Evolutionary conservation across 805 yeast species (phyloP), one percentile per base, ranked within the genome.

Genomic region (Wickerhamiella kazuoi): DNA sequence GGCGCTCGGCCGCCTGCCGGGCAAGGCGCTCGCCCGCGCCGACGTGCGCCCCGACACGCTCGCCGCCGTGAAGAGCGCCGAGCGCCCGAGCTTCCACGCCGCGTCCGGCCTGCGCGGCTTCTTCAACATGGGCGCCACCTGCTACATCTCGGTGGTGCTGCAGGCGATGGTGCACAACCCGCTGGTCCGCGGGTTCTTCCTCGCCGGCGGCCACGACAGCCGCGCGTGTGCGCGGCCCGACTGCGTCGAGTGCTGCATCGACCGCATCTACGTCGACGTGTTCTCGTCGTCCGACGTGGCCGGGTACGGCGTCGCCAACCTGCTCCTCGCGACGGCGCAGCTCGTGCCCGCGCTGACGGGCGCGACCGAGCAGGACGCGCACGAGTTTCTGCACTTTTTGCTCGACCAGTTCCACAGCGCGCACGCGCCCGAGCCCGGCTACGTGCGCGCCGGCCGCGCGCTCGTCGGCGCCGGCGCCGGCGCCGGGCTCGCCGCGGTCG

Each of bases 341-440:
- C 36, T 42, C 31, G 80, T 82, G 49, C 72, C 79, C 47, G 71
- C 83, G 26, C 68, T 90, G 42, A 94, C 96, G 0, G 99, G 99
- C 1, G 86, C 86, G 48, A 79, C 90, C 28, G 96, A 90, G 58
- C 99, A 90, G 59, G 99, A 90, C 56, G 97, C 98, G 0, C 99
- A 90, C 59, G 99, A 90, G 58, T 90, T 87, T 58, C 78, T 93
- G 78, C 96, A 90, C 54, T 86, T 87, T 54, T 53, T 87, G 21
- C 65, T 87, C 30, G 80, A 87, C 57, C 93, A 84, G 57, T 59
- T 90, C 41, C 98, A 90, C 57, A 29, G 29, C 15, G 40, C 49
- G 15, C 52, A 47, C 34, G 36, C 50, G 8, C 36, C 34, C 14
- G 38, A 30, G 21, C 39, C 30, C 3, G 33, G 11, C 15, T 39